phyloP scores from a whole-genome alignment of 805 yeast species.

The Candida stauntonica region DNA sequence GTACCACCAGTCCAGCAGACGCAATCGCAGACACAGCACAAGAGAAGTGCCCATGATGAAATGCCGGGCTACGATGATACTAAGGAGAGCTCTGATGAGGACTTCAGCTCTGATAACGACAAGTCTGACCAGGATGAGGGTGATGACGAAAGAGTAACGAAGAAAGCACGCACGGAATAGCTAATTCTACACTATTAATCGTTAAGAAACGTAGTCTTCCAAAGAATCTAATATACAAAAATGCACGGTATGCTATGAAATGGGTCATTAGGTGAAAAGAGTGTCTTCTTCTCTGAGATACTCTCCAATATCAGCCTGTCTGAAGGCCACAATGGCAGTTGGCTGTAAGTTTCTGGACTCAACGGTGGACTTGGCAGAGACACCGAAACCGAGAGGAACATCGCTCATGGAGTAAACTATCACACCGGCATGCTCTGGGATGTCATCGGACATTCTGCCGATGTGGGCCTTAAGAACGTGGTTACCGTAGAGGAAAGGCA shows the following conservation, averaged over 20 bases:
- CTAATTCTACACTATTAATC: too few relatives aligned
- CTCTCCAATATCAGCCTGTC: constrained; percentile 98
- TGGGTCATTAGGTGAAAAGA: constrained; percentile 56
- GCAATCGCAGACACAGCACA: constrained; percentile 1
- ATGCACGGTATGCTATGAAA: not conserved
- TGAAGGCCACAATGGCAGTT: constrained; percentile 88
- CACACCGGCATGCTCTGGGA: constrained; percentile 97
- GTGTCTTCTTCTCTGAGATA: constrained; percentile 97
- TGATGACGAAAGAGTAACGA: constrained; percentile 2
- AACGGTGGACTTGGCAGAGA: constrained; percentile 83
- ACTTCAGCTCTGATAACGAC: not conserved
- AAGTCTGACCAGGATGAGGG: constrained; percentile 3
- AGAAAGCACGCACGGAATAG: constrained; percentile 10
- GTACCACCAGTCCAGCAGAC: constrained; percentile 5
- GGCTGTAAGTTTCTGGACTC: constrained; percentile 89
- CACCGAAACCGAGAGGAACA: constrained; percentile 92
- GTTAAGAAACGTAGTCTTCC: too few relatives aligned
- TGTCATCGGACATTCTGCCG: constrained; percentile 95
- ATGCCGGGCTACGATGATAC: constrained; percentile 7
- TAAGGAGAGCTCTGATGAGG: not conserved
- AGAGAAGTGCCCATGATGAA: constrained; percentile 8
- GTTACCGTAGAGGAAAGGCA: constrained; percentile 97
- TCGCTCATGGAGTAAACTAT: constrained; percentile 89
- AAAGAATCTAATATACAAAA: not conserved
- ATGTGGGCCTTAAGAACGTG: constrained; percentile 95